A percentile compares a stretch with the other conserved stretches of the same genome.
Evolutionary conservation across 1,284 basidiomycete genomes (phyloP).

Genomic region (Trichosporon inkin): DNA sequence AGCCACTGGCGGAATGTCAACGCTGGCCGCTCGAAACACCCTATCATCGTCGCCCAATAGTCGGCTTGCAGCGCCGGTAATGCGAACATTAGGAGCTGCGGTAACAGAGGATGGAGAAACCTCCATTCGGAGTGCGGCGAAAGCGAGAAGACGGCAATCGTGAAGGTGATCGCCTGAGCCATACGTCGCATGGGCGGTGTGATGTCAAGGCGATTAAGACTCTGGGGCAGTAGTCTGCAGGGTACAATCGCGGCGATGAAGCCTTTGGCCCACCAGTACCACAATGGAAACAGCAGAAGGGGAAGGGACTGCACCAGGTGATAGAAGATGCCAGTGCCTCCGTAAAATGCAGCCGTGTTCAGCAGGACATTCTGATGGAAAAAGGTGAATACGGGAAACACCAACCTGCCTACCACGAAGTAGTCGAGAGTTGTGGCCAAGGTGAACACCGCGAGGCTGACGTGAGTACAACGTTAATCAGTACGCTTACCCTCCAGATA

Average conservation of each 20-base stretch:
- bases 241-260: constrained; percentile 33
- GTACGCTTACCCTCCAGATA: constrained; percentile 17
- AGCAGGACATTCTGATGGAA: constrained; percentile 76
- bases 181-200: constrained; percentile 50
- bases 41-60: constrained; percentile 43
- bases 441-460: constrained; percentile 31
- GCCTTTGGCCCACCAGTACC: constrained; percentile 69
- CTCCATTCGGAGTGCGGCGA: constrained; percentile 94
- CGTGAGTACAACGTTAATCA: not conserved
- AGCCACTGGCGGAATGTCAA: constrained; percentile 38
- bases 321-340: constrained; percentile 79
- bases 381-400: constrained; percentile 56
- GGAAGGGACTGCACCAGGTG: constrained; percentile 84
- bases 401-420: constrained; percentile 38
- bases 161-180: constrained; percentile 60
- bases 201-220: constrained; percentile 27
- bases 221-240: constrained; percentile 40
- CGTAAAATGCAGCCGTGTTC: constrained; percentile 92
- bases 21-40: not conserved
- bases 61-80: constrained; percentile 64
- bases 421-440: constrained; percentile 43
- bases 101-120: constrained; percentile 87
- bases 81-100: constrained; percentile 76
- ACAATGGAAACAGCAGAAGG: constrained; percentile 65
- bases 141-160: constrained; percentile 67